phyloP scores from a whole-genome alignment of 371 early-diverging fungal genomes.

The Polyrhizophydium stewartii region DNA sequence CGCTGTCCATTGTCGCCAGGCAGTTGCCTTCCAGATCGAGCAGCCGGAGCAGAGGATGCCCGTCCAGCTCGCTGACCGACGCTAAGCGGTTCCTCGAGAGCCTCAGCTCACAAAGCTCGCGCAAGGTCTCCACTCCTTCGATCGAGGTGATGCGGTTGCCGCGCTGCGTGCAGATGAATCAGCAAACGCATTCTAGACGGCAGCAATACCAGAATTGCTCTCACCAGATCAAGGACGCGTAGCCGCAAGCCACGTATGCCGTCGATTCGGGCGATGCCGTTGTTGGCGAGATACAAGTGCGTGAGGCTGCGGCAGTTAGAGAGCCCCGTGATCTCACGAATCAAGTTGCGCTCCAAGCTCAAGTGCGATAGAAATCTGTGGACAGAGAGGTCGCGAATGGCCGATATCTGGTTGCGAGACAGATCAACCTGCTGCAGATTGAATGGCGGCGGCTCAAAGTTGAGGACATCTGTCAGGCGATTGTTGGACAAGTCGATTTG shows the following conservation, averaged over 20 bases:
- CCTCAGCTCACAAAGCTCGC: slow-evolving; percentile 27
- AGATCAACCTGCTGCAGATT: slow-evolving; percentile 47
- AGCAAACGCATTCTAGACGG: no score
- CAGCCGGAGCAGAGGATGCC: slow-evolving; percentile 19
- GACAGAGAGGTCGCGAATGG: slow-evolving; percentile 24
- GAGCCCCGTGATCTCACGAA: slow-evolving; percentile 31
- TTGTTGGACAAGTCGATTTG: slow-evolving; percentile 42
- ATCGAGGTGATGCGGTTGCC: slow-evolving; percentile 31
- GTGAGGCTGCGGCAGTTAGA: slow-evolving; percentile 28
- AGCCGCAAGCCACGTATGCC: slow-evolving; percentile 37
- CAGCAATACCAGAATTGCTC: no score
- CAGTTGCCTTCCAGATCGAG: slow-evolving; percentile 30
- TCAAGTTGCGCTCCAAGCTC: slow-evolving; percentile 41
- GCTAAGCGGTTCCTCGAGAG: slow-evolving; percentile 32
- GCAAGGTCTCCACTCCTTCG: slow-evolving; percentile 25
- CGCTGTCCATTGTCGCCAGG: slow-evolving; percentile 12
- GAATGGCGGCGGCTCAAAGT: slow-evolving; percentile 33
- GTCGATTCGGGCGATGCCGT: slow-evolving; percentile 30
- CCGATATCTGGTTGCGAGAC: slow-evolving; percentile 35
- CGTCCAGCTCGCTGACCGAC: slow-evolving; percentile 9
- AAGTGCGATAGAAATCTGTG: slow-evolving; percentile 36
- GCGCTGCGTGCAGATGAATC: slow-evolving; percentile 17
- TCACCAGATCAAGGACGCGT: slow-evolving; percentile 1
- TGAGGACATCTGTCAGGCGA: slow-evolving; percentile 24
- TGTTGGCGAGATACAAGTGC: slow-evolving; percentile 35